Conservation (phyloP, 2,329 filamentous ascomycete genomes). For the Venturia nashicola region DNA sequence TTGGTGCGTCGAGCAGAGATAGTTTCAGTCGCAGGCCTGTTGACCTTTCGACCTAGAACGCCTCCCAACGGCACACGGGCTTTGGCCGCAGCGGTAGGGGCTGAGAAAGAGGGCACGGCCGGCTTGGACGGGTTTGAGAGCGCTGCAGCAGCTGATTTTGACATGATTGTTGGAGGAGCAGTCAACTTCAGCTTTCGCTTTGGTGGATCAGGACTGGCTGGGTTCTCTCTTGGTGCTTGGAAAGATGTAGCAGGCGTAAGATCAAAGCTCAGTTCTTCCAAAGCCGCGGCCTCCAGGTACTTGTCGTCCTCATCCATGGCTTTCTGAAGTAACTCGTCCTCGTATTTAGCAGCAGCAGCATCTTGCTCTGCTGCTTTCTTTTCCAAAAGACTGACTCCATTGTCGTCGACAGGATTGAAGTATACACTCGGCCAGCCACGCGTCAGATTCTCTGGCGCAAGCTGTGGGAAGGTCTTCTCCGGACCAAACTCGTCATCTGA, state of each 20-base stretch:
- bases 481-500: slow-evolving; percentile 15
- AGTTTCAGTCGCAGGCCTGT: not conserved
- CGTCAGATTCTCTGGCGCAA: slow-evolving; percentile 9
- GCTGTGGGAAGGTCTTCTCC: slow-evolving; percentile 11
- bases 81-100: slow-evolving; percentile 7
- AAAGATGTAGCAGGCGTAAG: not conserved
- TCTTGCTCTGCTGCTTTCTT: slow-evolving; percentile 1
- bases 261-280: slow-evolving; percentile 1
- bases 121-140: not conserved
- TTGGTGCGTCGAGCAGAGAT: not conserved
- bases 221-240: not conserved
- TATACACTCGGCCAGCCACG: slow-evolving; percentile 9
- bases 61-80: not conserved
- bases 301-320: slow-evolving; percentile 1
- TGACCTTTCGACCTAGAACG: slow-evolving; percentile 1
- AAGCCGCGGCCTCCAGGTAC: not conserved
- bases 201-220: not conserved
- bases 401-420: slow-evolving; percentile 7
- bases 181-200: not conserved
- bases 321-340: not conserved
- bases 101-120: not conserved
- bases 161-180: slow-evolving; percentile 4
- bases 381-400: not conserved
- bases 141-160: slow-evolving; percentile 1
- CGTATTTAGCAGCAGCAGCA: not conserved